Conservation (phyloP, 495 filamentous ascomycete genomes). For the Cudoniella acicularis region DNA sequence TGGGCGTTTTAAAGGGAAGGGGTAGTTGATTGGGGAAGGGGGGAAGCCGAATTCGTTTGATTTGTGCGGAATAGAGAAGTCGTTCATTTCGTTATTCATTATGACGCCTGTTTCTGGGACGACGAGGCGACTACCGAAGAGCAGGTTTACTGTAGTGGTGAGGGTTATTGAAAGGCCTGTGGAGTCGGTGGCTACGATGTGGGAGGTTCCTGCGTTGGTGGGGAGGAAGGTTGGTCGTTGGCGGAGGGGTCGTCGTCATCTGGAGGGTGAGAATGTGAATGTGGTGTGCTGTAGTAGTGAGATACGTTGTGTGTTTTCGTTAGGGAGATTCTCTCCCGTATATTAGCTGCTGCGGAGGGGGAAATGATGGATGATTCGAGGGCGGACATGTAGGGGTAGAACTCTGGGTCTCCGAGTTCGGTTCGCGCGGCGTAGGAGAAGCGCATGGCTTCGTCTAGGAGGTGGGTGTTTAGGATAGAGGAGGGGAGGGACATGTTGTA, state of each 20-base stretch:
- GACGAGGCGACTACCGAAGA: conserved; percentile 75
- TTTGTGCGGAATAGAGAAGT: conserved; percentile 70
- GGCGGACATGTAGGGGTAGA: conserved; percentile 56
- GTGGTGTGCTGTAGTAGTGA: conserved; percentile 46
- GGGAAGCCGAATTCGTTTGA: conserved; percentile 79
- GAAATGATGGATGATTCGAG: conserved; percentile 67
- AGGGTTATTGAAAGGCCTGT: conserved; percentile 67
- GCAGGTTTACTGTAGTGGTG: conserved; percentile 80
- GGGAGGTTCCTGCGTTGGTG: conserved; percentile 70
- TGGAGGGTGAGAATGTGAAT: neutral
- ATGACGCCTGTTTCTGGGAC: conserved; percentile 80
- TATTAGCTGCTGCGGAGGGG: conserved; percentile 47
- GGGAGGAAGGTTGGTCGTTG: conserved; percentile 54
- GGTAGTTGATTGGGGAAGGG: conserved; percentile 76
- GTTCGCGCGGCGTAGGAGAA: conserved; percentile 75
- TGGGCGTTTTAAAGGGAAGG: conserved; percentile 76
- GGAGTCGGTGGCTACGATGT: conserved; percentile 66
- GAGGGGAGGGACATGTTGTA: conserved; percentile 53
- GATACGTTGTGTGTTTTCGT: conserved; percentile 59
- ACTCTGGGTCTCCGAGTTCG: conserved; percentile 75
- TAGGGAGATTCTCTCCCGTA: conserved; percentile 68
- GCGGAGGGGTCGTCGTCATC: conserved; percentile 31
- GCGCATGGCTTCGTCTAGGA: conserved; percentile 80
- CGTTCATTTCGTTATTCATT: conserved; percentile 95
- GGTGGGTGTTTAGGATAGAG: conserved; percentile 66